Evolutionary conservation across 306 rosid genomes (phyloP), one percentile per base, ranked within the genome.

Genomic region (Pyrus bretschneideri): DNA sequence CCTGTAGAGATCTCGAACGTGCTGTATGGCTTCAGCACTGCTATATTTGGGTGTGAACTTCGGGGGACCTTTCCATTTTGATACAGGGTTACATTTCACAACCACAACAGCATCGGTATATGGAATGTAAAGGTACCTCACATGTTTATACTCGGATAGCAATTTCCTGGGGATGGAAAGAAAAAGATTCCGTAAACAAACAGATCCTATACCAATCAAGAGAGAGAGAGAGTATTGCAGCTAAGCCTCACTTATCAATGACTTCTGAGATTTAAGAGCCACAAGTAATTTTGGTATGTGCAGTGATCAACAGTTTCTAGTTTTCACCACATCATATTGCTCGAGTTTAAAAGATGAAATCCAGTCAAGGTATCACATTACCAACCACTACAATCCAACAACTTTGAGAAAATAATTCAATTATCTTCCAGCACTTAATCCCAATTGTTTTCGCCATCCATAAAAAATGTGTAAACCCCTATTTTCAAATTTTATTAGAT

Each of bases 11-110:
- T 88, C 89, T 19, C 86, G 93, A 58, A 91, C 87, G 64, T 91
- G 96, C 82, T 89, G 90, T 80, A 92, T 71, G 75, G 98, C 98
- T 82, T 96, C 98, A 66, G 88, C 96, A 13, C 54, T 60, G 22
- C 89, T 89, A 82, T 87, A 92, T 80, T 85, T 88, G 52, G 99
- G 98, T 79, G 86, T 88, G 83, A 92, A 91, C 72, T 92, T 91
- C 31, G 97, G 98, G 74, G 91, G 92, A 25, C 91, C 96, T 83
- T 72, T 90, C 99, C 97, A 89, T 86, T 91, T 92, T 67, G 97
- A 95, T 61, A 95, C 84, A 75, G 99, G 96, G 84, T 95, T 95
- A 90, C 99, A 91, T 68, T 78, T 87, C 84, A 95, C 97, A 66
- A 95, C 91, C 85, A 92, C 97, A 61, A 89, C 92, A 63, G 89